These are phyloP conservation scores for Juglanconis juglandina DNA, from an alignment of 2,329 filamentous ascomycete genomes.

Conservation along the genomic window DNA sequence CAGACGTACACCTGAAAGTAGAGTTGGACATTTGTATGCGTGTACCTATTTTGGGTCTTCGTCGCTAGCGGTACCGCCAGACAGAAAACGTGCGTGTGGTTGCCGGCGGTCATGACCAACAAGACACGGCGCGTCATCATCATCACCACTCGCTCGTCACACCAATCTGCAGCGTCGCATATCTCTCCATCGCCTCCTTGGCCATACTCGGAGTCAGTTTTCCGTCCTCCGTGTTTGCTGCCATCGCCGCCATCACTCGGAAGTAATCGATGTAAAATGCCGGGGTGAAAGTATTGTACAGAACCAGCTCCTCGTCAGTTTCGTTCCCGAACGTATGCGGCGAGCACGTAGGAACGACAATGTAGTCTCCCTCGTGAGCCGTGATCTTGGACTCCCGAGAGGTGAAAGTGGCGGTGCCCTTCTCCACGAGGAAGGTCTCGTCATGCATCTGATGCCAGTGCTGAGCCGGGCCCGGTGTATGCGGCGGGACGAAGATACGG, in stretches of 20 bases:
- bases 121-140: no score
- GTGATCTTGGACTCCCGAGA: conserved; percentile 43
- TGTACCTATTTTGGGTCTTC: no score
- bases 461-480: conserved; percentile 43
- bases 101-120: no score
- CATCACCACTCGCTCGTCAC: conserved; percentile 4
- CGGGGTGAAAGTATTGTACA: conserved; percentile 57
- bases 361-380: conserved; percentile 49
- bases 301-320: conserved; percentile 48
- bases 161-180: conserved; percentile 39
- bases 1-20: no score
- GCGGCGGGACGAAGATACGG: conserved; percentile 42
- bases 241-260: conserved; percentile 45
- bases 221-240: conserved; percentile 34
- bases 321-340: conserved; percentile 57
- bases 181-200: conserved; percentile 45
- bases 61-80: no score
- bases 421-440: conserved; percentile 53
- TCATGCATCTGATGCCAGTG: conserved; percentile 59
- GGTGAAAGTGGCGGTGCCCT: conserved; percentile 50
- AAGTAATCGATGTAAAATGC: conserved; percentile 58
- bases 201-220: conserved; percentile 46
- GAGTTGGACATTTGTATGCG: no score
- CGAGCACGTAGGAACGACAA: conserved; percentile 50
- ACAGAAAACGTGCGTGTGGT: no score